These are phyloP conservation scores for Debaryomyces sp. DNA, from an alignment of 1,139 yeast species.

Conservation along the genomic window DNA sequence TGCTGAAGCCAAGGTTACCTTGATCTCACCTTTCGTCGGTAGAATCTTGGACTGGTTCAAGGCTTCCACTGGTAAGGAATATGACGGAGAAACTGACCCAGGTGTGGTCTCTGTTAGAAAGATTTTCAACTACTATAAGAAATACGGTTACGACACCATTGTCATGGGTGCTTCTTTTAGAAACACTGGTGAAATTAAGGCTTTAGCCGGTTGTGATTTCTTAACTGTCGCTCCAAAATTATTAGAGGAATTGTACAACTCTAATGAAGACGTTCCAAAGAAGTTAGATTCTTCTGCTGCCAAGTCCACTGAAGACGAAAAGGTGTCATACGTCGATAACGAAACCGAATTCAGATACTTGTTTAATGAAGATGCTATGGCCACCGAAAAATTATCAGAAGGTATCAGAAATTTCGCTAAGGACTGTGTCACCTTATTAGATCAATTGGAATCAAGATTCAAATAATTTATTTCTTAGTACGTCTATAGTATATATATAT, in stretches of 20 bases:
- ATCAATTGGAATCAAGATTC: constrained; percentile 75
- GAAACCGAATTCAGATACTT: constrained; percentile 90
- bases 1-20: constrained; percentile 96
- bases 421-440: constrained; percentile 85
- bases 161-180: constrained; percentile 99
- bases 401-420: constrained; percentile 98
- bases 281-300: constrained; percentile 68
- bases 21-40: constrained; percentile 98
- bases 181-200: constrained; percentile 94
- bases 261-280: constrained; percentile 77
- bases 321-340: constrained; percentile 80
- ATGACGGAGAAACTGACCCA: constrained; percentile 83
- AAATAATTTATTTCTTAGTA: constrained; percentile 17
- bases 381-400: constrained; percentile 95
- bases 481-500: constrained; percentile 2
- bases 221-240: constrained; percentile 94
- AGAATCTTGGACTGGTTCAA: constrained; percentile 99
- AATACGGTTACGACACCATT: constrained; percentile 92
- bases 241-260: constrained; percentile 85
- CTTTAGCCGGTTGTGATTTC: constrained; percentile 96
- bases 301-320: constrained; percentile 54
- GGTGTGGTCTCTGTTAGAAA: constrained; percentile 90
- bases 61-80: constrained; percentile 88
- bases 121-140: constrained; percentile 97
- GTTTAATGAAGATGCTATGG: constrained; percentile 97